Evolutionary conservation across 768 basidiomycete genomes (phyloP).

Genomic region (Xerocomus potaroensis): DNA sequence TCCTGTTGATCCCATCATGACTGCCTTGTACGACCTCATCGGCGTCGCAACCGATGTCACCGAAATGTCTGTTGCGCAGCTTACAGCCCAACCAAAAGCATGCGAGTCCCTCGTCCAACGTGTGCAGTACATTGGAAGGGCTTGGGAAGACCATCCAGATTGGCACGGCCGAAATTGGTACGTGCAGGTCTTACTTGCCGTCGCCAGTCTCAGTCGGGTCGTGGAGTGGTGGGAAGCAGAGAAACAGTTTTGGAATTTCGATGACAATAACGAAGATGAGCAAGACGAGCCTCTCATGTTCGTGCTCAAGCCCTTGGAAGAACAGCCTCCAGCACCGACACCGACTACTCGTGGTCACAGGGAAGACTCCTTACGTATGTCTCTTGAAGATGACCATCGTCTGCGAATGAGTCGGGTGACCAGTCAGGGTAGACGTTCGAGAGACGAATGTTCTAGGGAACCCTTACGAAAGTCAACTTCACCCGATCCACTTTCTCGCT

Average conservation of each 20-base stretch:
- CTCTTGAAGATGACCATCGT: slow-evolving; percentile 32
- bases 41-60: slow-evolving; percentile 88
- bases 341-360: slow-evolving; percentile 36
- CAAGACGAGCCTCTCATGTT: slow-evolving; percentile 90
- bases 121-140: slow-evolving; percentile 86
- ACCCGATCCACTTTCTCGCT: slow-evolving; percentile 34
- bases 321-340: slow-evolving; percentile 39
- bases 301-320: slow-evolving; percentile 85
- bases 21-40: slow-evolving; percentile 87
- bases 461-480: slow-evolving; percentile 36
- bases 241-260: slow-evolving; percentile 99
- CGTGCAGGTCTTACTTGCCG: slow-evolving; percentile 91
- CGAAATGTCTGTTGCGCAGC: slow-evolving; percentile 83
- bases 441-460: slow-evolving; percentile 57
- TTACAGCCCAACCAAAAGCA: slow-evolving; percentile 79
- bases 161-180: slow-evolving; percentile 99
- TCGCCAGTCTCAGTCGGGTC: slow-evolving; percentile 93
- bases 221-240: slow-evolving; percentile 99
- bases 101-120: slow-evolving; percentile 87
- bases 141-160: slow-evolving; percentile 97
- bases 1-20: slow-evolving; percentile 86
- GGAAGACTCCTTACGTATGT: slow-evolving; percentile 35
- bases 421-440: slow-evolving; percentile 49
- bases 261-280: slow-evolving; percentile 85
- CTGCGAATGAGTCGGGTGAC: slow-evolving; percentile 47